These are phyloP conservation scores for Penicillium silybi DNA, from an alignment of 495 filamentous ascomycete species.

Conservation along the genomic window DNA sequence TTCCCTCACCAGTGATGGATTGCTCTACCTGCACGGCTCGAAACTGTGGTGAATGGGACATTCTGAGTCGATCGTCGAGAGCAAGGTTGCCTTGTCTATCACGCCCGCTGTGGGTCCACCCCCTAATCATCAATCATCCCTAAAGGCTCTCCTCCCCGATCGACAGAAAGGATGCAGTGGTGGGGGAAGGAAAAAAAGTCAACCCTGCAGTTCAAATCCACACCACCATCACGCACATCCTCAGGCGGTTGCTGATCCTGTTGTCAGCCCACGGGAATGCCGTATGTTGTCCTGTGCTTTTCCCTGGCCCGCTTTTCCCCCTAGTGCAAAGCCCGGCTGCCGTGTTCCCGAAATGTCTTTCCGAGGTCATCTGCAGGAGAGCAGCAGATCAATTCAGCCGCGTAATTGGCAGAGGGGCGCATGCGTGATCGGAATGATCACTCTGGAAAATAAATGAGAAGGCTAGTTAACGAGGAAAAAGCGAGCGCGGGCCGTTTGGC, in stretches of 20 bases:
- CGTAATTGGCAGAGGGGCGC: background rate
- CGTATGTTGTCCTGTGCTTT: slow-evolving; percentile 22
- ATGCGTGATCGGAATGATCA: background rate
- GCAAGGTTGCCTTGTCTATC: slow-evolving; percentile 6
- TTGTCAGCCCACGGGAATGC: slow-evolving; percentile 16
- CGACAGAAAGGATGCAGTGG: slow-evolving; percentile 4
- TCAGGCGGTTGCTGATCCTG: slow-evolving; percentile 8
- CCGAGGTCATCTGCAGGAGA: slow-evolving; percentile 15
- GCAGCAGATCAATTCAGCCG: slow-evolving; percentile 2
- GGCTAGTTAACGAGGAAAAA: background rate
- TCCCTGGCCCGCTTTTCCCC: slow-evolving; percentile 14
- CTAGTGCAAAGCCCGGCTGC: background rate
- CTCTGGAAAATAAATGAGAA: background rate
- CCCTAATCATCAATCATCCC: no score
- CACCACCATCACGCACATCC: background rate
- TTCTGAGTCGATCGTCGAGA: slow-evolving; percentile 22
- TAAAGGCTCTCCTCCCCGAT: slow-evolving; percentile 12
- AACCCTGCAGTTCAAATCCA: background rate
- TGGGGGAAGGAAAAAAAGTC: slow-evolving; percentile 1
- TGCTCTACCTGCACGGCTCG: slow-evolving; percentile 8
- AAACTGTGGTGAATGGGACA: slow-evolving; percentile 6
- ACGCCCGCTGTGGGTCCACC: slow-evolving; percentile 13
- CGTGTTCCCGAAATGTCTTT: background rate
- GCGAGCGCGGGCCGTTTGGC: slow-evolving; percentile 13
- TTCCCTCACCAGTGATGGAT: background rate